Conservation (phyloP, 1,139 yeast genomes). For the Blastobotrys illinoisensis region DNA sequence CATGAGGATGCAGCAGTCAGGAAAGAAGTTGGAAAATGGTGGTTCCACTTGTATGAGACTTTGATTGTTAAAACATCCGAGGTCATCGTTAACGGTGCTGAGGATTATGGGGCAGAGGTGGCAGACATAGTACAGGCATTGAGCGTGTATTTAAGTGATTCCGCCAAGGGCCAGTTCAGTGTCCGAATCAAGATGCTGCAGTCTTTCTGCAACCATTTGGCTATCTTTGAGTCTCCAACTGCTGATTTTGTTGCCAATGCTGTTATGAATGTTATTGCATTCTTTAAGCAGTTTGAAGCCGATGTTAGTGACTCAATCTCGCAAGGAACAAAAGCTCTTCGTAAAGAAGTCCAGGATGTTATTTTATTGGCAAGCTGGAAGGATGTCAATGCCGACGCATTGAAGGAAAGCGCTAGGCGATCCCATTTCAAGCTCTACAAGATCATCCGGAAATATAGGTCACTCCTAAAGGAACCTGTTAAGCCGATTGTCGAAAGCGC, state of each 20-base stretch:
- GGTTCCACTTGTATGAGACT: constrained; percentile 85
- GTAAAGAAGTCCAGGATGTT: constrained; percentile 77
- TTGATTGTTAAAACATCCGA: constrained; percentile 35
- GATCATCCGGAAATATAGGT: constrained; percentile 75
- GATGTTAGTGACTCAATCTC: constrained; percentile 44
- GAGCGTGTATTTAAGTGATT: constrained; percentile 67
- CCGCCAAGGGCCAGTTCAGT: constrained; percentile 68
- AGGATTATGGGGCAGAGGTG: constrained; percentile 33
- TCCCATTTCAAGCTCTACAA: constrained; percentile 85
- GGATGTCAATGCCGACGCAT: constrained; percentile 88
- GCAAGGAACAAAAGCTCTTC: constrained; percentile 48
- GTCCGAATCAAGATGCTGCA: constrained; percentile 52
- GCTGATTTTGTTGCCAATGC: constrained; percentile 36
- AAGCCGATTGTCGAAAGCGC: constrained; percentile 53
- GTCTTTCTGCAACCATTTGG: constrained; percentile 56
- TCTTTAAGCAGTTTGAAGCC: constrained; percentile 59
- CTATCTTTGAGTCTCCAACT: constrained; percentile 13
- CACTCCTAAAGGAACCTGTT: constrained; percentile 50
- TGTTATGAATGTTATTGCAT: constrained; percentile 56
- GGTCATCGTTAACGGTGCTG: constrained; percentile 17
- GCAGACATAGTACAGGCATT: constrained; percentile 59
- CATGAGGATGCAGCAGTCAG: constrained; percentile 56
- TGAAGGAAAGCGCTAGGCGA: constrained; percentile 85
- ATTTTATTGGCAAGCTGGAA: constrained; percentile 94
- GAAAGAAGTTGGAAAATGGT: constrained; percentile 65